phyloP scores from a whole-genome alignment of 176 grass and related monocot species.

The Oryza coarctata region DNA sequence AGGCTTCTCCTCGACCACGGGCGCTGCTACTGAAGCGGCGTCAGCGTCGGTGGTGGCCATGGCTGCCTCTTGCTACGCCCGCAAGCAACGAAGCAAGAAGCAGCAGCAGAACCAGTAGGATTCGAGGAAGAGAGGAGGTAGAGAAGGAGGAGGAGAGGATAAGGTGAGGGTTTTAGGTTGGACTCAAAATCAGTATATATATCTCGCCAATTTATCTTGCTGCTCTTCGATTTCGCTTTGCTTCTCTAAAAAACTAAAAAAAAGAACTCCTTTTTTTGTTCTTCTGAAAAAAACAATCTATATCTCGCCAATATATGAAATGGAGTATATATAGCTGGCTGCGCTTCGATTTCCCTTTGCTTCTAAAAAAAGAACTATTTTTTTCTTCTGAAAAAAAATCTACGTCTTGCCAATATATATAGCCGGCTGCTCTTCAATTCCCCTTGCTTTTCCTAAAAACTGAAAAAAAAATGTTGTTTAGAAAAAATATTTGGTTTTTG shows the following conservation, averaged over 20 bases:
- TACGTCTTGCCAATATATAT: slow-evolving; percentile 23
- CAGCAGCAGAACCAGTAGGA: not conserved
- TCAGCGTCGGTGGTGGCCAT: slow-evolving; percentile 38
- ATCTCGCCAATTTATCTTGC: slow-evolving; percentile 24
- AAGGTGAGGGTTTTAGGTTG: slow-evolving; percentile 52
- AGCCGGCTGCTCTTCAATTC: not conserved
- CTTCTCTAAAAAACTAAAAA: not conserved
- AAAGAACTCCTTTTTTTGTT: not conserved
- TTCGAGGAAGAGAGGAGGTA: slow-evolving; percentile 13
- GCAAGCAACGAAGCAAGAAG: slow-evolving; percentile 30
- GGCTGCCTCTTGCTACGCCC: slow-evolving; percentile 30
- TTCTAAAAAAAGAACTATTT: not conserved
- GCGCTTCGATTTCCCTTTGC: not conserved
- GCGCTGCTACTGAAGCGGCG: not conserved
- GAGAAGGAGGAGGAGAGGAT: slow-evolving; percentile 31
- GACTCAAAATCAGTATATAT: not conserved
- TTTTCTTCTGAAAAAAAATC: not conserved
- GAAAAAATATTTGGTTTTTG: not conserved
- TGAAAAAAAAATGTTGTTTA: not conserved
- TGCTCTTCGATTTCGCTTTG: not conserved
- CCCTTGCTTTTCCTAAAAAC: not conserved
- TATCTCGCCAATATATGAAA: slow-evolving; percentile 15
- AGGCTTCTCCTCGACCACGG: slow-evolving; percentile 13
- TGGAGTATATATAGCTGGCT: not conserved
- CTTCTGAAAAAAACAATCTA: not conserved